Conservation (phyloP, 345 rosid genomes). For the Lepidium sativum region DNA sequence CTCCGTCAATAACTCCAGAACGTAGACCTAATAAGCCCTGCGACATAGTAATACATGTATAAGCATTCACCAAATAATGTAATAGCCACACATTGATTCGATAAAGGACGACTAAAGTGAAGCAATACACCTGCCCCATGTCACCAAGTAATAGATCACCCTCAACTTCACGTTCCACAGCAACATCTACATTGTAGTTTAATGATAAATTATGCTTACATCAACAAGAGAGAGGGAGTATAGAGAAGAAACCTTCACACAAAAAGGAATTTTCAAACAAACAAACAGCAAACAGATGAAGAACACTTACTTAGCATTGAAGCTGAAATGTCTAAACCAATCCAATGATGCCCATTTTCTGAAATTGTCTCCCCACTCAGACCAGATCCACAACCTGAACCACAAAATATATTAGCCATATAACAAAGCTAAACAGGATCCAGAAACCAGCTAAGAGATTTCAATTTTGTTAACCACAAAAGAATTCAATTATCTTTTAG, state of each 20-base stretch:
- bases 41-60: conserved; percentile 1
- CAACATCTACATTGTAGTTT: conserved; percentile 44
- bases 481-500: neutral
- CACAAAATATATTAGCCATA: neutral
- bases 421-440: neutral
- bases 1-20: conserved; percentile 85
- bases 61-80: neutral
- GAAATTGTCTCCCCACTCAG: conserved; percentile 86
- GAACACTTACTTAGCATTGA: conserved; percentile 76
- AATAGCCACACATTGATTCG: neutral
- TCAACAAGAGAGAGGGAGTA: neutral
- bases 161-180: conserved; percentile 78
- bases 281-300: neutral
- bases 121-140: conserved; percentile 80
- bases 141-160: conserved; percentile 91
- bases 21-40: conserved; percentile 89
- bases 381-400: conserved; percentile 89
- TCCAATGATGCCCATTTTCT: conserved; percentile 78
- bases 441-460: no score
- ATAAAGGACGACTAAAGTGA: neutral
- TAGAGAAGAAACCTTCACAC: neutral
- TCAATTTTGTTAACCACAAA: no score
- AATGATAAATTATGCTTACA: neutral
- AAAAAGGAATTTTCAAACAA: neutral
- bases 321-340: conserved; percentile 79